A percentile compares a stretch with the other conserved stretches of the same genome.
These are phyloP conservation scores for Starmerella khaoyaiensis DNA, from an alignment of 805 yeast genomes.

Conservation along the genomic window DNA sequence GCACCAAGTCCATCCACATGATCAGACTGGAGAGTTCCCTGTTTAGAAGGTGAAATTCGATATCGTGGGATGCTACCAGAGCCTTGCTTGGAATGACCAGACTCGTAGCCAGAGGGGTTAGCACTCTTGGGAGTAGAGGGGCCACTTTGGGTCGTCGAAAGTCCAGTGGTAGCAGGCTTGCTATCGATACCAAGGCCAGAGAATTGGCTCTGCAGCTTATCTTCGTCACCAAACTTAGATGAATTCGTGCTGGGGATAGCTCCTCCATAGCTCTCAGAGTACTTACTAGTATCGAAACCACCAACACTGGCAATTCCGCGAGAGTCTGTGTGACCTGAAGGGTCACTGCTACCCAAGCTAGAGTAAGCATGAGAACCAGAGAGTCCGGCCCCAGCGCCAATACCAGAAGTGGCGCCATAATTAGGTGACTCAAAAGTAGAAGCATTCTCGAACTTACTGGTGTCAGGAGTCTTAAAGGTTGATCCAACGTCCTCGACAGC, in stretches of 20 bases:
- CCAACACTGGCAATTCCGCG: neutral
- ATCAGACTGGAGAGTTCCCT: slow-evolving; percentile 8
- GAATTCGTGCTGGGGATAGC: neutral
- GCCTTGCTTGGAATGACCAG: slow-evolving; percentile 1
- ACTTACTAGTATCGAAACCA: neutral
- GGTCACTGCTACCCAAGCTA: neutral
- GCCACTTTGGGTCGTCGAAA: neutral
- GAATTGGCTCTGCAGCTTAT: neutral
- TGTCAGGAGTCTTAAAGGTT: too few relatives aligned
- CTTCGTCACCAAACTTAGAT: slow-evolving; percentile 6
- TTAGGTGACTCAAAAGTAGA: too few relatives aligned
- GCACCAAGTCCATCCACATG: slow-evolving; percentile 11
- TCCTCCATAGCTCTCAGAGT: neutral
- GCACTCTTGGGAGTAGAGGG: neutral
- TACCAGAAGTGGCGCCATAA: too few relatives aligned
- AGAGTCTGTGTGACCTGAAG: neutral
- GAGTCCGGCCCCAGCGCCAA: too few relatives aligned
- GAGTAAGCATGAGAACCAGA: too few relatives aligned
- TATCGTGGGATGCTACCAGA: slow-evolving; percentile 11
- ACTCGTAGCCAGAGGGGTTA: neutral
- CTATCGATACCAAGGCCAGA: slow-evolving; percentile 10
- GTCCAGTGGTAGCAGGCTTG: neutral
- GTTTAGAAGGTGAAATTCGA: slow-evolving; percentile 14
- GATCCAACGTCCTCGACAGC: too few relatives aligned
- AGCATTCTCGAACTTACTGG: too few relatives aligned